Percentiles rank a stretch among this genome's conserved stretches.
Conservation (phyloP, 805 yeast species). For the Saccharomycopsis sp. region DNA sequence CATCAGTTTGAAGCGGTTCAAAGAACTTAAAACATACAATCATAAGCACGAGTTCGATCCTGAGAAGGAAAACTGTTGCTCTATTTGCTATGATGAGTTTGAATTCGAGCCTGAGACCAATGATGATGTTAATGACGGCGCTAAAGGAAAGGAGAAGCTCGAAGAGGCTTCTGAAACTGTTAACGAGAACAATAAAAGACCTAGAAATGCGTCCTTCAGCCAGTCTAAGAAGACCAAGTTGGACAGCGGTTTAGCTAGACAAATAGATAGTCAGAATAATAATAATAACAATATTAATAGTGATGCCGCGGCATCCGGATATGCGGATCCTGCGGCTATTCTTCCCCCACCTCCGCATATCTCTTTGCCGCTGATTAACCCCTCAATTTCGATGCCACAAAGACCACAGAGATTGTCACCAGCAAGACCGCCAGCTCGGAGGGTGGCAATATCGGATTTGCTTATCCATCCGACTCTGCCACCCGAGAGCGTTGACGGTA, state of each 20-base stretch:
- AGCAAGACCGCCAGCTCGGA: no score
- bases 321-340: no score
- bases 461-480: no score
- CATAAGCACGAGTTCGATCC: not conserved
- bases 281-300: no score
- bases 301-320: not conserved
- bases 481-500: no score
- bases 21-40: not conserved
- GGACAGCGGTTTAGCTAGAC: not conserved
- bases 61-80: slow-evolving; percentile 8
- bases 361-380: not conserved
- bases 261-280: not conserved
- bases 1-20: slow-evolving; percentile 8
- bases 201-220: not conserved
- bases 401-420: no score
- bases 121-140: not conserved
- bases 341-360: not conserved
- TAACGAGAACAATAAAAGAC: not conserved
- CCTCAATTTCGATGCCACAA: not conserved
- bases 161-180: no score
- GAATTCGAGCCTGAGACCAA: not conserved
- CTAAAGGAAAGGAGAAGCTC: not conserved
- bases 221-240: not conserved
- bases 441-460: no score
- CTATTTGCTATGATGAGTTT: slow-evolving; percentile 17